phyloP scores from a whole-genome alignment of 1,139 yeast genomes.

The Magnusiomyces suaveolens region DNA sequence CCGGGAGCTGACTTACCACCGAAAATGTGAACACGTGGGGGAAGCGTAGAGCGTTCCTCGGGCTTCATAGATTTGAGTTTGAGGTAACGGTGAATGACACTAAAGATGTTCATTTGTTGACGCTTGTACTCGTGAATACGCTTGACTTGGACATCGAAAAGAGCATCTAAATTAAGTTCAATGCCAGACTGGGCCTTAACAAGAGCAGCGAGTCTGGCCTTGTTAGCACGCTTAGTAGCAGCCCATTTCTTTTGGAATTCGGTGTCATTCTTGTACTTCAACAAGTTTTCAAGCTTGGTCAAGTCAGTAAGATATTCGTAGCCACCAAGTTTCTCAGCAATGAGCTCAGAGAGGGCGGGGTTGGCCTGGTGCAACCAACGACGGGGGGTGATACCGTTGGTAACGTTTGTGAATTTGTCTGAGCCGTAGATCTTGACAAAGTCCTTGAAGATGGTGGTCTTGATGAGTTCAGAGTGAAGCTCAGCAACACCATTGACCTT shows the following conservation, averaged over 20 bases:
- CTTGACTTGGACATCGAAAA: slow-evolving; percentile 88
- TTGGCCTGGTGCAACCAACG: slow-evolving; percentile 95
- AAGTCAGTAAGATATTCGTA: slow-evolving; percentile 63
- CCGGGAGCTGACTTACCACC: slow-evolving; percentile 98
- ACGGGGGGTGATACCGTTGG: slow-evolving; percentile 94
- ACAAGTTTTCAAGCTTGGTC: slow-evolving; percentile 57
- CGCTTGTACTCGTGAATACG: slow-evolving; percentile 94
- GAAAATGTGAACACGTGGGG: slow-evolving; percentile 70
- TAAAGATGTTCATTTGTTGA: slow-evolving; percentile 86
- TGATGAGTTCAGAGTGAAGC: slow-evolving; percentile 82
- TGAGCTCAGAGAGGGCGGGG: slow-evolving; percentile 64
- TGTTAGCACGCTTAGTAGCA: slow-evolving; percentile 59
- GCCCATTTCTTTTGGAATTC: slow-evolving; percentile 66
- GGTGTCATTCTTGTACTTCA: slow-evolving; percentile 55
- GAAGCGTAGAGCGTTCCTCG: slow-evolving; percentile 56
- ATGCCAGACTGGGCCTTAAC: slow-evolving; percentile 59
- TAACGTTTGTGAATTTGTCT: slow-evolving; percentile 81
- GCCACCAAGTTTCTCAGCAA: slow-evolving; percentile 60
- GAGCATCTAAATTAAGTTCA: slow-evolving; percentile 55
- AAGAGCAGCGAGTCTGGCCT: slow-evolving; percentile 55
- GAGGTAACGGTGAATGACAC: slow-evolving; percentile 75
- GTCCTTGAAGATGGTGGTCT: slow-evolving; percentile 82
- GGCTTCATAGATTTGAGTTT: slow-evolving; percentile 59
- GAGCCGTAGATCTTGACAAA: slow-evolving; percentile 74
- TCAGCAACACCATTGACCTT: slow-evolving; percentile 95